Evolutionary conservation across 495 filamentous ascomycete species (phyloP), one percentile per base, ranked within the genome.

Genomic region (Usnea hakonensis): DNA sequence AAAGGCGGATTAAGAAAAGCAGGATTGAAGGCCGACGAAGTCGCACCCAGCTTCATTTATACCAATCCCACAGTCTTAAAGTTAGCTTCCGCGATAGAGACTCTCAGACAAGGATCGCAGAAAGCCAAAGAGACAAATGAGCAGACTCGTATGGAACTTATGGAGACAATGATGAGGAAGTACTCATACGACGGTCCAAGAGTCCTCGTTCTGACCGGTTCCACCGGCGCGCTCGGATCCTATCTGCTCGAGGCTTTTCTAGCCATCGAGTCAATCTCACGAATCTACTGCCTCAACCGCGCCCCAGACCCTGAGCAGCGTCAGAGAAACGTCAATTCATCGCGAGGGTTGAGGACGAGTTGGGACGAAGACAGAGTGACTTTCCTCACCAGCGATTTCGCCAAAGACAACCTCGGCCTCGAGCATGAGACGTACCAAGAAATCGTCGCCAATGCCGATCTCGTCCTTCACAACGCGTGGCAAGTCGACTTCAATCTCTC

Each of bases 231-330:
- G 14, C 28, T 88, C 9, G 84, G 85, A 6, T 80, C 76, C 2
- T 83, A 85, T 66, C 71, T 86, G 61, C 70, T 87, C 2, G 74
- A 80, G 61, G 41, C 69, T 5, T 73, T 83, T 19, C 57, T 75
- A 0, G 52, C 58, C 13, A 68, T 66, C n/a, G 71, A 75, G 0
- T 57, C 60, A 8, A 75, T 86, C 14, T 64, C 69, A 48, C 78
- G 79, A 61, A 70, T 86, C 43, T 73, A 79, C 65, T 86, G 82
- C 62, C 72, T 86, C 59, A 86, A 86, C 68, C 77, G 84, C 21
- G 55, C 36, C 14, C 3, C 35, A 16, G 26, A 53, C 32, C 14
- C 14, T 6, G 38, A 53, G 23, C 28, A 0, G 11, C 35, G 40
- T 33, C 60, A 62, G 14, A 55, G 10, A 9, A 19, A 32, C 6